These are phyloP conservation scores for Colletotrichum sp. DNA, from an alignment of 2,329 filamentous ascomycete genomes.

Conservation along the genomic window DNA sequence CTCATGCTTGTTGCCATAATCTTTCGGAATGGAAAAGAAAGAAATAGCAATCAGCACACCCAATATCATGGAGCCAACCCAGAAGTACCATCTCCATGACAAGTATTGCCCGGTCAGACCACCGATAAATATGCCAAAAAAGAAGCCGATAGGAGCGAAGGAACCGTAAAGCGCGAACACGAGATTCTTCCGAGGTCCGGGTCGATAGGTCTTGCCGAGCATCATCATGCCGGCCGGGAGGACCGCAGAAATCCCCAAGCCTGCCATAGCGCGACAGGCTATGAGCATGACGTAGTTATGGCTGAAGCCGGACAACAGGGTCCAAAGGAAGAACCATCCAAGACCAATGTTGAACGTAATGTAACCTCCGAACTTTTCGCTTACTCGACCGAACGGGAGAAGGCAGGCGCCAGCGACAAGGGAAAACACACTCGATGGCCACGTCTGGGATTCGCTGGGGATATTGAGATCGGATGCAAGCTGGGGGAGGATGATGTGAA, in stretches of 20 bases:
- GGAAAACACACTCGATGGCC: constrained; percentile 69
- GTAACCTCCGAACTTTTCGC: constrained; percentile 68
- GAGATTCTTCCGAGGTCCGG: constrained; percentile 74
- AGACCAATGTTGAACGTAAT: constrained; percentile 64
- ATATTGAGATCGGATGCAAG: constrained; percentile 68
- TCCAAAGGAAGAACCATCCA: constrained; percentile 72
- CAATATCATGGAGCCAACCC: constrained; percentile 55
- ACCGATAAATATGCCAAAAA: constrained; percentile 69
- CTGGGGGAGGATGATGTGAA: constrained; percentile 74
- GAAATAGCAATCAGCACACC: constrained; percentile 53
- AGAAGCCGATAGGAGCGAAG: constrained; percentile 63
- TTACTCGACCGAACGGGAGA: constrained; percentile 66
- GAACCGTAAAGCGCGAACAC: constrained; percentile 66
- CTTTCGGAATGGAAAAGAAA: constrained; percentile 41
- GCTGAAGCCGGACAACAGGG: constrained; percentile 73
- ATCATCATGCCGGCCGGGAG: constrained; percentile 75
- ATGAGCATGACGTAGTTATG: constrained; percentile 73
- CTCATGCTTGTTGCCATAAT: constrained; percentile 27
- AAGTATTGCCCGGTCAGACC: constrained; percentile 66
- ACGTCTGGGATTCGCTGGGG: constrained; percentile 63
- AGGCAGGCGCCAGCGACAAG: constrained; percentile 62
- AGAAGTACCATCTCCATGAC: constrained; percentile 75
- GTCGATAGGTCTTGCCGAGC: constrained; percentile 70
- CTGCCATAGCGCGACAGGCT: constrained; percentile 75
- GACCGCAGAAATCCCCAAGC: constrained; percentile 75